Percentiles rank a stretch among this genome's conserved stretches.
Conservation (phyloP, 2,329 filamentous ascomycete species). For the Paraphoma chrysanthemicola region DNA sequence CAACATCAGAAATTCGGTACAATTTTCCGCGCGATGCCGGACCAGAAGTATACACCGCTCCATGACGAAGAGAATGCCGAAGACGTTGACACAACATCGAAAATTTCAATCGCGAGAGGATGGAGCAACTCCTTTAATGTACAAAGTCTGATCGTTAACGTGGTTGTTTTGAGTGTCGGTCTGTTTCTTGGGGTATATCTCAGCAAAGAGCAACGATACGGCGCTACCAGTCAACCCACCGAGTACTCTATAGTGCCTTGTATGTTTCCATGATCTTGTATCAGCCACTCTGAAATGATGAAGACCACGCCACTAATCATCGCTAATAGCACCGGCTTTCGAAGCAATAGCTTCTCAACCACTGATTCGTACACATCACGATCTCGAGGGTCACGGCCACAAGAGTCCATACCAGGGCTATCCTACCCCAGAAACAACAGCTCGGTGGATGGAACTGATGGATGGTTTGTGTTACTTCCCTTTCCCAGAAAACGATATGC, state of each 20-base stretch:
- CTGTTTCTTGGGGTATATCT: background rate
- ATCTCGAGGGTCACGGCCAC: constrained; percentile 8
- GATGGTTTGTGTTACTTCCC: background rate
- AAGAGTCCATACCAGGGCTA: constrained; percentile 8
- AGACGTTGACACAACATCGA: background rate
- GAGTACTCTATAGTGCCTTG: constrained; percentile 9
- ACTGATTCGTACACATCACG: constrained; percentile 8
- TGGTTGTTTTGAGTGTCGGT: background rate
- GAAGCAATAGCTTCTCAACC: constrained; percentile 8
- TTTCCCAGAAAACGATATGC: background rate
- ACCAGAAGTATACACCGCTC: background rate
- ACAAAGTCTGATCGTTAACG: background rate
- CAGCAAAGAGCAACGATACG: background rate
- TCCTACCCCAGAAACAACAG: constrained; percentile 7
- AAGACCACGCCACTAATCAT: background rate
- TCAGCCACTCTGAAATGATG: background rate
- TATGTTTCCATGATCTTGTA: background rate
- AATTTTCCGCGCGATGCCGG: background rate
- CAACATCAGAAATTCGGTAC: background rate
- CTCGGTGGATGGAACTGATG: constrained; percentile 10
- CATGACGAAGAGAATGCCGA: background rate
- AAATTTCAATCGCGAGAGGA: background rate
- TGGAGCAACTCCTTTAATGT: background rate
- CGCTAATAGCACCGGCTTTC: constrained; percentile 6
- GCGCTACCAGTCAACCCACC: background rate